A percentile compares a stretch with the other conserved stretches of the same genome.
These are phyloP conservation scores for Colletotrichum lindemuthianum DNA, from an alignment of 2,329 filamentous ascomycete species.

Conservation along the genomic window DNA sequence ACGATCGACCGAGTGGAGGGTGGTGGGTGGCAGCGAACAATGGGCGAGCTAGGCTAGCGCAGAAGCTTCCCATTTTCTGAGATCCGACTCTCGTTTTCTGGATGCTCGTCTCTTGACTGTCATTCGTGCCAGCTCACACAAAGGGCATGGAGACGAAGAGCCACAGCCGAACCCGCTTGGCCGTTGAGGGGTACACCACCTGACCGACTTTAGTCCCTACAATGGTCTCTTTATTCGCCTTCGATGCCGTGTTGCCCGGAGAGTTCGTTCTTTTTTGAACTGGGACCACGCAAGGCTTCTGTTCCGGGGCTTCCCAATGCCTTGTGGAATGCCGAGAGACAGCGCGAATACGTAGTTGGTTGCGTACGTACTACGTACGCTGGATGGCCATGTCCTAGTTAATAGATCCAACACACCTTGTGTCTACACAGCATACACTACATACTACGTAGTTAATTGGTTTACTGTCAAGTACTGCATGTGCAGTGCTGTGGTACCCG, in stretches of 20 bases:
- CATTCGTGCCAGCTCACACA: slow-evolving; percentile 5
- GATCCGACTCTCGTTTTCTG: neutral
- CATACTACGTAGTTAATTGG: no score
- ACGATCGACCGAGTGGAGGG: slow-evolving; percentile 16
- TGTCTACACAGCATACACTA: no score
- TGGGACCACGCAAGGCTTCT: slow-evolving; percentile 17
- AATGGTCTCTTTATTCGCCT: slow-evolving; percentile 17
- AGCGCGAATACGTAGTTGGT: no score
- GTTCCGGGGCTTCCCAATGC: slow-evolving; percentile 1
- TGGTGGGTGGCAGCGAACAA: slow-evolving; percentile 1
- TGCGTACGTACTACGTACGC: no score
- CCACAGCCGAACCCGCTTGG: slow-evolving; percentile 14
- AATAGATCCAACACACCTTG: no score
- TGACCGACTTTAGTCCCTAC: slow-evolving; percentile 22
- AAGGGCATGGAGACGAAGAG: neutral
- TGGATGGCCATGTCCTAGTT: no score
- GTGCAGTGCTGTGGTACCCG: neutral
- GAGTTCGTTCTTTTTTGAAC: neutral
- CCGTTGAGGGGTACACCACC: slow-evolving; percentile 13
- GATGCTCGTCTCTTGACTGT: neutral
- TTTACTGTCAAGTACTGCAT: no score
- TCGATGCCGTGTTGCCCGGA: slow-evolving; percentile 2
- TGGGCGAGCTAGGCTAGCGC: neutral
- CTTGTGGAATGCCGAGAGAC: no score
- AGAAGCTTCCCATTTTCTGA: neutral